Evolutionary conservation across 2,329 filamentous ascomycete genomes (phyloP).

Genomic region (Emmonsia crescens): DNA sequence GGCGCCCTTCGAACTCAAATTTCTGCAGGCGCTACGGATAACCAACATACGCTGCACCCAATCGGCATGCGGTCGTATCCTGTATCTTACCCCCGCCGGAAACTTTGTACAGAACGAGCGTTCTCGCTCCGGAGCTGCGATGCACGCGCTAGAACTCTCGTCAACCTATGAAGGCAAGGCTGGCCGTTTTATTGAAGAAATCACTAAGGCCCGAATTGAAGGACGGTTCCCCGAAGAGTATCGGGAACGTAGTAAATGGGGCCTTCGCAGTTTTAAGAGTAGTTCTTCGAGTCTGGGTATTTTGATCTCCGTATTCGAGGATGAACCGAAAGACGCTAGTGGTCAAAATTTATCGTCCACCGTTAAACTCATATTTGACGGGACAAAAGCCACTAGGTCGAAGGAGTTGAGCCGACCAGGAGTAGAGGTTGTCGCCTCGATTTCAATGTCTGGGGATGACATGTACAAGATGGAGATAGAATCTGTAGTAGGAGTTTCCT

Average conservation of each 20-base stretch:
- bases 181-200: conserved; percentile 67
- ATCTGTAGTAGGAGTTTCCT: conserved; percentile 60
- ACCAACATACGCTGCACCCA: conserved; percentile 58
- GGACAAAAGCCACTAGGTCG: conserved; percentile 17
- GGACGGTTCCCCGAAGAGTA: conserved; percentile 74
- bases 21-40: conserved; percentile 61
- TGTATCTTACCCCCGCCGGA: conserved; percentile 26
- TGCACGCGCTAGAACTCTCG: conserved; percentile 60
- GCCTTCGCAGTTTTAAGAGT: conserved; percentile 58
- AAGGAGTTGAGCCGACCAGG: conserved; percentile 24
- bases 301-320: conserved; percentile 37
- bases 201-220: conserved; percentile 77
- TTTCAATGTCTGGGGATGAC: conserved; percentile 55
- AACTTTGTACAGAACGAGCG: conserved; percentile 11
- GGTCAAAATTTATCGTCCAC: conserved; percentile 39
- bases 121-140: conserved; percentile 24
- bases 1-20: conserved; percentile 56
- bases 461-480: conserved; percentile 47
- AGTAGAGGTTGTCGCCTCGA: conserved; percentile 50
- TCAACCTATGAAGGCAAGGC: conserved; percentile 71
- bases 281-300: conserved; percentile 45
- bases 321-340: conserved; percentile 32
- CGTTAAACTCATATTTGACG: conserved; percentile 29
- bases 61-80: conserved; percentile 28
- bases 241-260: conserved; percentile 71